These are phyloP conservation scores for Penicillium cataractarum DNA, from an alignment of 495 filamentous ascomycete genomes.

Conservation along the genomic window DNA sequence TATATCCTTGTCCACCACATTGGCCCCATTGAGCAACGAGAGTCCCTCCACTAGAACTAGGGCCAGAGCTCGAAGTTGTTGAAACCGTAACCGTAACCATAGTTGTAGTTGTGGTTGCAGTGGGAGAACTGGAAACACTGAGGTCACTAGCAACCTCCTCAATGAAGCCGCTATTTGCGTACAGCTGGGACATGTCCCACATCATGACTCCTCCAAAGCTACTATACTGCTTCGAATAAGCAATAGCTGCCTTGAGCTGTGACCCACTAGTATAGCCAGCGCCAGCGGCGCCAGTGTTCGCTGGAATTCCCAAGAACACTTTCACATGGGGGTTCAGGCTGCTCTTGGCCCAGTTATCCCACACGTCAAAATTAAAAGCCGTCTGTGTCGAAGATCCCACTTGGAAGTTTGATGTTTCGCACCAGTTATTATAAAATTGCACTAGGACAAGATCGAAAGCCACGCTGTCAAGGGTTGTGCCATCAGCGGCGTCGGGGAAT, in stretches of 20 bases:
- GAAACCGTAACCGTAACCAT: neutral
- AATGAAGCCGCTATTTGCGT: slow-evolving; percentile 51
- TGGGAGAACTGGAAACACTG: neutral
- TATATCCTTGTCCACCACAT: slow-evolving; percentile 43
- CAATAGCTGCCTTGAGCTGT: slow-evolving; percentile 40
- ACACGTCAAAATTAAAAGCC: slow-evolving; percentile 60
- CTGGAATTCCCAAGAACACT: slow-evolving; percentile 60
- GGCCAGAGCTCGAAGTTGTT: neutral
- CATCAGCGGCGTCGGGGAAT: slow-evolving; percentile 10
- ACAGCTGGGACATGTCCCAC: slow-evolving; percentile 60
- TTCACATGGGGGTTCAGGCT: slow-evolving; percentile 57
- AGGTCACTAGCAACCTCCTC: slow-evolving; percentile 27
- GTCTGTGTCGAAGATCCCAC: slow-evolving; percentile 42
- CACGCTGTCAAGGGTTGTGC: slow-evolving; percentile 42
- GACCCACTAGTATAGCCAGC: slow-evolving; percentile 48
- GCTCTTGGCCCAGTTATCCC: slow-evolving; percentile 62
- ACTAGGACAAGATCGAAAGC: slow-evolving; percentile 58
- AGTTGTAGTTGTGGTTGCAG: neutral
- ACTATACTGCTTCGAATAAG: slow-evolving; percentile 42
- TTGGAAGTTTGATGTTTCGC: slow-evolving; percentile 49
- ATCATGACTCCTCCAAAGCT: slow-evolving; percentile 63
- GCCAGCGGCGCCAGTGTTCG: slow-evolving; percentile 49
- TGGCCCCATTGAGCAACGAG: slow-evolving; percentile 43
- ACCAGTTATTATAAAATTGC: slow-evolving; percentile 67
- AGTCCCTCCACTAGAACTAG: slow-evolving; percentile 3